A percentile compares a stretch with the other conserved stretches of the same genome.
Conservation (phyloP, 441 rosid genomes). For the Daphne laureola region DNA sequence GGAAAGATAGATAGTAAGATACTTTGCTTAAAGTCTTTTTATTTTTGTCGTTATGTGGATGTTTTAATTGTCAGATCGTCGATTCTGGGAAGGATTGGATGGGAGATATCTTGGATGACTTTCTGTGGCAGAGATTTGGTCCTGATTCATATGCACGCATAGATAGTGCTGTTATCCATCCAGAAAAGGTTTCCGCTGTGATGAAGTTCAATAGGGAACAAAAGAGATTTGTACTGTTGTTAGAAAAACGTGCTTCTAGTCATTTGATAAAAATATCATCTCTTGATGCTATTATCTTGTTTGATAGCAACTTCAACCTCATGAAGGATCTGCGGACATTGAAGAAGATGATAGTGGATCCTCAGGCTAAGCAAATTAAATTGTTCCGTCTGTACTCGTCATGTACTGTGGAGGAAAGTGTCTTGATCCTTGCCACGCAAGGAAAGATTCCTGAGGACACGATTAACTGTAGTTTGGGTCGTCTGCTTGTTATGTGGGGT, state of each 20-base stretch:
- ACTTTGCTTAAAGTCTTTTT: too few species aligned
- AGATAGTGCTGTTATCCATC: conserved; percentile 18
- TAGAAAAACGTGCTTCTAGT: conserved; percentile 42
- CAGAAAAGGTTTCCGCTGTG: conserved; percentile 25
- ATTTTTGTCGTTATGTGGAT: too few species aligned
- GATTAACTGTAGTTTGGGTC: conserved; percentile 10
- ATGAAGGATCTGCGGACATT: conserved; percentile 31
- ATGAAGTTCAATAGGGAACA: conserved; percentile 29
- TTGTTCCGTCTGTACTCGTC: conserved; percentile 34
- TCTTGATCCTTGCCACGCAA: conserved; percentile 32
- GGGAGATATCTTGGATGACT: conserved; percentile 42
- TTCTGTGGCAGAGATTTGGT: conserved; percentile 37
- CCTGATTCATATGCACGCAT: conserved; percentile 32
- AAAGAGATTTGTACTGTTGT: conserved; percentile 31
- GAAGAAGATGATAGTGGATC: conserved; percentile 24
- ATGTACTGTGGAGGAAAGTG: conserved; percentile 36
- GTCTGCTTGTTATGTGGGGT: conserved; percentile 37
- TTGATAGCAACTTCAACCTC: conserved; percentile 39
- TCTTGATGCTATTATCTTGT: conserved; percentile 33
- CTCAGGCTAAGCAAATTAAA: conserved; percentile 24
- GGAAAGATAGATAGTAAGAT: too few species aligned
- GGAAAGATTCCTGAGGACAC: conserved; percentile 17
- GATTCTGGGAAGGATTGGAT: conserved; percentile 19
- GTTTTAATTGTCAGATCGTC: neutral
- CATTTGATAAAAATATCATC: conserved; percentile 33